These are phyloP conservation scores for Venturia asperata DNA, from an alignment of 2,329 filamentous ascomycete species.

Conservation along the genomic window DNA sequence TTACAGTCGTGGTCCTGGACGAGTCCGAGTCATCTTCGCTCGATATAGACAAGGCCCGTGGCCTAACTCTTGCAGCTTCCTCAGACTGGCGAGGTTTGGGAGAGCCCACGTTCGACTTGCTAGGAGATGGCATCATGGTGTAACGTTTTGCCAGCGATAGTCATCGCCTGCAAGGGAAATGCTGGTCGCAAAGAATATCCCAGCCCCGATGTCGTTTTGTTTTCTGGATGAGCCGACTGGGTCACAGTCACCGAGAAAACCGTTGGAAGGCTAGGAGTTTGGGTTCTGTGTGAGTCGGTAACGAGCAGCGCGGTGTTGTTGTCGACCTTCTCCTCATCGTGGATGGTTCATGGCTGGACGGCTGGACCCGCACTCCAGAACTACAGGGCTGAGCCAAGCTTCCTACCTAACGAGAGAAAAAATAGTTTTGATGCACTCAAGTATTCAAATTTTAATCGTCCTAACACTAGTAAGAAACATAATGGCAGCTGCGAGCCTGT, in stretches of 20 bases:
- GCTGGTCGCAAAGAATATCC: conserved; percentile 4
- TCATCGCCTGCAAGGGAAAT: conserved; percentile 2
- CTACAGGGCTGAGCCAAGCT: not conserved
- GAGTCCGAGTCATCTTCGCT: conserved; percentile 17
- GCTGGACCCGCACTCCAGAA: not conserved
- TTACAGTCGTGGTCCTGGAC: not conserved
- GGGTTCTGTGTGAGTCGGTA: not conserved
- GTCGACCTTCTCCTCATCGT: not conserved
- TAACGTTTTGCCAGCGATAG: not conserved
- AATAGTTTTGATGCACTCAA: too few relatives aligned
- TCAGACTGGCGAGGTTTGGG: conserved; percentile 6
- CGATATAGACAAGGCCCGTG: not conserved
- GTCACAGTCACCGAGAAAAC: not conserved
- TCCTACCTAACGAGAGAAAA: too few relatives aligned
- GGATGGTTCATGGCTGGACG: not conserved
- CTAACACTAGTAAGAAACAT: too few relatives aligned
- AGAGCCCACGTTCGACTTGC: not conserved
- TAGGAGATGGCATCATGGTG: conserved; percentile 10
- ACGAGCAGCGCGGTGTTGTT: not conserved
- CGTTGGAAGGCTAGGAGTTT: not conserved
- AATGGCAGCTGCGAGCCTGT: too few relatives aligned
- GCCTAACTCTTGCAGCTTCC: conserved; percentile 1
- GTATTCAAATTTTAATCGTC: too few relatives aligned
- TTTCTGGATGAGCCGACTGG: not conserved
- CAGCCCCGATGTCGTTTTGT: not conserved